Evolutionary conservation across 2,329 filamentous ascomycete species (phyloP).

Genomic region (Claviceps monticola): DNA sequence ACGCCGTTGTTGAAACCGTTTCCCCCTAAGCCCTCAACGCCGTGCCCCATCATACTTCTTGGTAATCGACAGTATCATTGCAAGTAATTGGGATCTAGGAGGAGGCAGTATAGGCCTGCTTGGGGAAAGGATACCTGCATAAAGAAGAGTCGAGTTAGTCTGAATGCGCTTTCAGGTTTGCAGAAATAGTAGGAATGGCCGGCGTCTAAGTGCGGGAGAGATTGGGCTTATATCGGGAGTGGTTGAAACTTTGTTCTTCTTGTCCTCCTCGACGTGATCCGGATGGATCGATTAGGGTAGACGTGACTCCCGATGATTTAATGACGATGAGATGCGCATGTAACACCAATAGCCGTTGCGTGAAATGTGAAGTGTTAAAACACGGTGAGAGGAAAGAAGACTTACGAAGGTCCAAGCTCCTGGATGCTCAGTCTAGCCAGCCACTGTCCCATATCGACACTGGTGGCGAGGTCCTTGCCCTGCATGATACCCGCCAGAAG

Average conservation of each 20-base stretch:
- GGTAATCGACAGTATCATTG: constrained; percentile 2
- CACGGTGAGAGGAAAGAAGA: constrained; percentile 15
- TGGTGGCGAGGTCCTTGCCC: constrained; percentile 64
- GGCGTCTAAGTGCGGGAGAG: not conserved
- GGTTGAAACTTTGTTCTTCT: not conserved
- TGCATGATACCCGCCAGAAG: constrained; percentile 82
- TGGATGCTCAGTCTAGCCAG: constrained; percentile 86
- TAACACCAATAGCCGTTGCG: not conserved
- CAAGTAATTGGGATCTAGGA: constrained; percentile 17
- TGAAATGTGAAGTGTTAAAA: not conserved
- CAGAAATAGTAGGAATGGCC: not conserved
- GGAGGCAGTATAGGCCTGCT: constrained; percentile 54
- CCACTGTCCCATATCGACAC: constrained; percentile 92
- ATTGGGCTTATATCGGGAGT: not conserved
- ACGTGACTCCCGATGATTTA: not conserved
- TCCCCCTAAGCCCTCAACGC: constrained; percentile 28
- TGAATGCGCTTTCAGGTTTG: constrained; percentile 1
- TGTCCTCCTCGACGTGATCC: not conserved
- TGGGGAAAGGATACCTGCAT: constrained; percentile 63
- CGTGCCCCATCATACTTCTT: constrained; percentile 17
- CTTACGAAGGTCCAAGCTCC: constrained; percentile 91
- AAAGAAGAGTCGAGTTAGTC: constrained; percentile 5
- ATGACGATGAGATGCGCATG: not conserved
- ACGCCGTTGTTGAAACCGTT: constrained; percentile 43
- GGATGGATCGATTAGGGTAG: not conserved